Percentiles rank a stretch among this genome's conserved stretches.
These are phyloP conservation scores for Avena eriantha DNA, from an alignment of 176 grass and related monocot genomes.

Conservation along the genomic window DNA sequence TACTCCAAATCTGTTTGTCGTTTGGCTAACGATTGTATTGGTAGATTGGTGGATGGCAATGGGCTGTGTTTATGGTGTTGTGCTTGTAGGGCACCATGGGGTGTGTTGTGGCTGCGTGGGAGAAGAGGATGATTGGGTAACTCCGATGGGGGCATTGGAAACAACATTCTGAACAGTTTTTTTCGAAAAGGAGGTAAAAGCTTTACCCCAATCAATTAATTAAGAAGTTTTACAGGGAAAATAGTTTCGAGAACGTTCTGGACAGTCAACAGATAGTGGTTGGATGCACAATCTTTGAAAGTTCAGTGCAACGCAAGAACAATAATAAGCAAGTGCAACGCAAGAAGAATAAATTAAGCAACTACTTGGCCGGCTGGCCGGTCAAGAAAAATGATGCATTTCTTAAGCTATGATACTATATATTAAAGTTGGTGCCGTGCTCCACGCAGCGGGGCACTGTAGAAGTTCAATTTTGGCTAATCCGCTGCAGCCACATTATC, in stretches of 20 bases:
- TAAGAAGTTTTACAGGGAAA: no score
- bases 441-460: no score
- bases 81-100: neutral
- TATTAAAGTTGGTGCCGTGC: no score
- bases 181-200: no score
- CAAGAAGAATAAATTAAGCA: neutral
- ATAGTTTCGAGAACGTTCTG: no score
- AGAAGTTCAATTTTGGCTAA: no score
- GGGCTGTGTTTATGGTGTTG: neutral
- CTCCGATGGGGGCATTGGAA: neutral
- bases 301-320: neutral
- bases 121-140: neutral
- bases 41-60: neutral
- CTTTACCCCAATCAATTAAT: no score
- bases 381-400: neutral
- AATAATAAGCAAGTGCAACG: neutral
- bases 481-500: no score
- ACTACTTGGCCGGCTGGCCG: neutral
- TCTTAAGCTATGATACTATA: no score
- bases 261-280: constrained; percentile 23
- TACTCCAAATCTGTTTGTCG: neutral
- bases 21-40: no score
- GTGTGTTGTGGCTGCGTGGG: neutral
- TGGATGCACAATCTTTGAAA: neutral
- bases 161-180: neutral